These are phyloP conservation scores for Chytriomyces confervae DNA, from an alignment of 192 early-diverging fungal species.

Conservation along the genomic window DNA sequence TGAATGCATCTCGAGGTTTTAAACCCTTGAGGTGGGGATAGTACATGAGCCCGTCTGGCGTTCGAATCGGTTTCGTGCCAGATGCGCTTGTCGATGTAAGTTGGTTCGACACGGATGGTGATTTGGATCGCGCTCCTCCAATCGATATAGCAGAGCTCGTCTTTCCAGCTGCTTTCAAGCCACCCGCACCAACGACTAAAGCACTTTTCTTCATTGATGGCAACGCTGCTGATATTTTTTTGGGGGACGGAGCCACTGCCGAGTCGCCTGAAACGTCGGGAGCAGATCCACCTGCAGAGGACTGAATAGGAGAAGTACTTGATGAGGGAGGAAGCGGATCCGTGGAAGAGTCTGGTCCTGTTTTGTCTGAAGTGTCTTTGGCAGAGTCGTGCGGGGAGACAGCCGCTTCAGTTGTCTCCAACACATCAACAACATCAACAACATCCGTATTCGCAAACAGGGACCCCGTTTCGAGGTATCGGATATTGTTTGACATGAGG, in stretches of 20 bases:
- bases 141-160: constrained; percentile 16
- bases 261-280: neutral
- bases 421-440: neutral
- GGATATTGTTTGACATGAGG: constrained; percentile 44
- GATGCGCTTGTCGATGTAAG: constrained; percentile 26
- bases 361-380: constrained; percentile 13
- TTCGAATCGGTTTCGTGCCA: constrained; percentile 26
- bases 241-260: constrained; percentile 1
- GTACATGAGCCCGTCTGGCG: constrained; percentile 47
- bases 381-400: constrained; percentile 1
- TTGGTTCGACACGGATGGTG: constrained; percentile 24
- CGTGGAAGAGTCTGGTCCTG: neutral
- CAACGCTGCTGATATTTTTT: constrained; percentile 46
- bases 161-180: constrained; percentile 51
- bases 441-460: constrained; percentile 35
- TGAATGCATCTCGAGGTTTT: constrained; percentile 69
- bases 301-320: neutral
- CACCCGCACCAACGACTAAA: constrained; percentile 59
- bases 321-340: neutral
- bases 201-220: constrained; percentile 40
- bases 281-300: neutral
- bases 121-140: constrained; percentile 16
- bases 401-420: neutral
- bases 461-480: constrained; percentile 57
- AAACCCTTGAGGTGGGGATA: constrained; percentile 54